Base-by-base conservation (phyloP, 2,329 filamentous ascomycete species). In the Neoscytalidium dimidiatum region DNA sequence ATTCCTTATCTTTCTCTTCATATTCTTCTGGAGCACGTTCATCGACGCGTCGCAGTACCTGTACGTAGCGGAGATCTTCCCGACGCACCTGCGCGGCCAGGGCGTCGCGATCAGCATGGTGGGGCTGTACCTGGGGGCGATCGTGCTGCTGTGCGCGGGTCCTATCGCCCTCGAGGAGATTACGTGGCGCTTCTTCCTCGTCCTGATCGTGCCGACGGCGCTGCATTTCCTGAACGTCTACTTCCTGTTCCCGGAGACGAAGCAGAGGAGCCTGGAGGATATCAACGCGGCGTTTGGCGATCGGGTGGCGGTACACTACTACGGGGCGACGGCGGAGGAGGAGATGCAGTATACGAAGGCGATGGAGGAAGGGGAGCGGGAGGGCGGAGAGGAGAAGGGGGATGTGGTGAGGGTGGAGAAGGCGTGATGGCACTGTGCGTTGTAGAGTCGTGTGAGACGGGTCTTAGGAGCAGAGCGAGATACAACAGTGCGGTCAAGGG, bases 151-250 rank as follows among this genome's bases (percentile, higher is more conserved):
- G 23, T 51, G 46, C 14, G 69, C 77, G 28, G 77, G 73, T 1
- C 77, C 77, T 1, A 68, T 74, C 13, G 78, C 78, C 2, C 68
- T 80, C 28, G 70, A 73, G 4, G 67, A 71, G 38, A 74, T 79
- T 9, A 69, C 73, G 17, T 80, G 78, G 77, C 75, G 72, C 57
- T 80, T 77, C 66, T 80, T 79, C 65, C 69, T 74, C 3, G 68
- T 80, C 3, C 76, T 80, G 66, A 79, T 80, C 43, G 26, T 49
- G 19, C 66, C 66, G n/a, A 65, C 67, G 19, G 58, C 62, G 19
- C 28, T 66, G 14, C 74, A 76, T 66, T 70, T 72, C n/a, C 52
- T 69, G 3, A 70, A 70, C 29, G 71, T 79, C 19, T 79, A 69
- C 52, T 74, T 77, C 52, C 66, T 77, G 41, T 78, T 74, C 63